Base-by-base conservation (phyloP, 805 yeast species). In the Cyberlindnera euphorbiae region DNA sequence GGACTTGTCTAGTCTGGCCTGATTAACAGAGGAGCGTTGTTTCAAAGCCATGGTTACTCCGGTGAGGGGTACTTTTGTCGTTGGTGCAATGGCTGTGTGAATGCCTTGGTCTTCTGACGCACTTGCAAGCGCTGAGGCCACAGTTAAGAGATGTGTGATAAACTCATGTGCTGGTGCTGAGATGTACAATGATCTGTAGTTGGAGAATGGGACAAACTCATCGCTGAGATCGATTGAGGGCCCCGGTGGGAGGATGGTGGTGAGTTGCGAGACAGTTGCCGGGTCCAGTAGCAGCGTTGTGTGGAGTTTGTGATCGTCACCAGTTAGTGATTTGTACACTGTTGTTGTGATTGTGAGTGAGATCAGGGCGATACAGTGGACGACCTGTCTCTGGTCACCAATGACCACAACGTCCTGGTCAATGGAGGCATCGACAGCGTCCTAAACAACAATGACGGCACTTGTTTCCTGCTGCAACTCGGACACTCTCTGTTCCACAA, bases 171-270 rank as follows among this genome's bases (percentile, higher is more conserved):
- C 9, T 8, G 22, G 22, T 19, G 22, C 22, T 8, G 22, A 6
- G 5, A 46, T 9, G 32, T 41, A 40, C 3, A 42, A 14, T 6
- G 45, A 17, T 14, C 30, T 41, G 30, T 14, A 39, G 27, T 41
- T 49, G 17, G 52, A 43, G 36, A 45, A 47, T 4, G 52, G 52
- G 5, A 42, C 19, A 11, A 25, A 28, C 22, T 39, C 44, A 1
- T 32, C 24, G 3, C 49, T 44, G 3, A 48, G 24, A 16, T 48
- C 47, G 13, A 41, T 17, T 4, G 28, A 5, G 24, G 23, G 17
- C 4, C 26, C 41, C 8, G 22, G 22, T 19, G 22, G 22, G 9
- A 19, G 22, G 7, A 9, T 19, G 7, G 7, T 7, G 7, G 22
- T 8, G 7, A 19, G 22, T 19, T 7, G 9, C 7, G 22, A 19